Base-by-base conservation (phyloP, 768 basidiomycete genomes). In the Russula griseocarnosa region DNA sequence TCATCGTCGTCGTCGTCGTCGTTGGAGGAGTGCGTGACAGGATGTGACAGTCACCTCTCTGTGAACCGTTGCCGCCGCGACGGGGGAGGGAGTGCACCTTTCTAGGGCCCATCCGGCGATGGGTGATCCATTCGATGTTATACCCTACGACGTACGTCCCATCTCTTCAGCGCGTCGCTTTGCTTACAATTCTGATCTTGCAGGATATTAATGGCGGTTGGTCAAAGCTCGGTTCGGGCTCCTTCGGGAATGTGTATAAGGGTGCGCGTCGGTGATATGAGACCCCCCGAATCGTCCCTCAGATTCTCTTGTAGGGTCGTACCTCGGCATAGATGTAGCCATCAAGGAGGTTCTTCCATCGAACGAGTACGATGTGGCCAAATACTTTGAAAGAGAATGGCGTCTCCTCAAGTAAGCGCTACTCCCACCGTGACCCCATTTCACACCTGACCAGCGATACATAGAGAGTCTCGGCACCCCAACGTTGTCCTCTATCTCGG, bases 331-430 rank as follows among this genome's bases (percentile, higher is more conserved):
- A 68, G 92, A 97, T 67, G 90, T 97, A 40, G 94, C 94, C 38
- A 92, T 98, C 75, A 97, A 97, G 75, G 95, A 98, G 76, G 94
- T 98, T 3, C 80, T 97, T 9, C 93, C 93, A 0, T 94, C 90
- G 24, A 88, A 77, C 6, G 92, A 90, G 62, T 98, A 98, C 75
- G 93, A 97, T 70, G 94, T 97, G 40, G 83, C 87, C 70, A 99
- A 99, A 76, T 98, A 99, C 78, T 96, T 98, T 74, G 92, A 96
- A 71, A 84, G 96, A n/a, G 96, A 99, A 81, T 97, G 94, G 92
- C 83, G 92, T 34, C 83, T 98, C 34, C 97, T 98, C 94, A 93
- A 94, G 81, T 83, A 71, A 65, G 76, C 69, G 1, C 40, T 24
- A 22, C 59, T 60, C 66, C n/a, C n/a, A n/a, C n/a, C n/a, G n/a